Evolutionary conservation across 2,329 filamentous ascomycete species (phyloP).

Genomic region (Apiospora sp.): DNA sequence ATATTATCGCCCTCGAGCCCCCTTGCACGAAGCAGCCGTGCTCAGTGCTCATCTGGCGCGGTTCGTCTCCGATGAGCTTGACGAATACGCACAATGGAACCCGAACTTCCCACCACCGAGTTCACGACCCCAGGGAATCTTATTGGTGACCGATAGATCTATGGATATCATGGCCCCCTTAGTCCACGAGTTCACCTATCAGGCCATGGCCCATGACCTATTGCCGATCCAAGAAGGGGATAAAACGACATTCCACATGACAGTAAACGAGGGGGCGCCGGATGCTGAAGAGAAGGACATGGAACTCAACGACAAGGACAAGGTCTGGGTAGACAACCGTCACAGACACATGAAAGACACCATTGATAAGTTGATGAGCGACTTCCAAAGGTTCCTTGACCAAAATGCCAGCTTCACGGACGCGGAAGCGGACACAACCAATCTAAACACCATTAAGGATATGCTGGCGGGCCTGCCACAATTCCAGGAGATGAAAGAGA

Average conservation of each 20-base stretch:
- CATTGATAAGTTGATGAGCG: slow-evolving; percentile 88
- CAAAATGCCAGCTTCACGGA: slow-evolving; percentile 94
- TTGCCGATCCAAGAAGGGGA: slow-evolving; percentile 88
- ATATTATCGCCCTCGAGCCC: slow-evolving; percentile 81
- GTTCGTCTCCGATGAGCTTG: slow-evolving; percentile 90
- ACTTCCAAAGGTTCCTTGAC: slow-evolving; percentile 90
- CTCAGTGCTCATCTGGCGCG: slow-evolving; percentile 87
- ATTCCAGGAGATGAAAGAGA: slow-evolving; percentile 94
- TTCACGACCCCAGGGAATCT: slow-evolving; percentile 78
- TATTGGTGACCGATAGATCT: slow-evolving; percentile 88
- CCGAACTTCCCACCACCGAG: slow-evolving; percentile 84
- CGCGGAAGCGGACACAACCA: slow-evolving; percentile 72
- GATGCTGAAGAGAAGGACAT: slow-evolving; percentile 86
- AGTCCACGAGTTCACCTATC: slow-evolving; percentile 96
- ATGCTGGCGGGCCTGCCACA: slow-evolving; percentile 96
- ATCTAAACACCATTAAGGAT: slow-evolving; percentile 90
- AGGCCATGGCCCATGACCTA: slow-evolving; percentile 96
- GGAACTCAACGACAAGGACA: slow-evolving; percentile 89
- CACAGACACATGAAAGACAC: slow-evolving; percentile 99
- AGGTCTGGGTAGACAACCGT: slow-evolving; percentile 93
- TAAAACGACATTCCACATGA: slow-evolving; percentile 84
- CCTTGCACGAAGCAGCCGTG: slow-evolving; percentile 86
- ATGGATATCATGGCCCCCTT: slow-evolving; percentile 92
- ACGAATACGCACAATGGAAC: slow-evolving; percentile 86
- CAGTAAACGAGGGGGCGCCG: slow-evolving; percentile 75